These are phyloP conservation scores for Catenaria anguillulae DNA, from an alignment of 371 early-diverging fungal species.

Conservation along the genomic window DNA sequence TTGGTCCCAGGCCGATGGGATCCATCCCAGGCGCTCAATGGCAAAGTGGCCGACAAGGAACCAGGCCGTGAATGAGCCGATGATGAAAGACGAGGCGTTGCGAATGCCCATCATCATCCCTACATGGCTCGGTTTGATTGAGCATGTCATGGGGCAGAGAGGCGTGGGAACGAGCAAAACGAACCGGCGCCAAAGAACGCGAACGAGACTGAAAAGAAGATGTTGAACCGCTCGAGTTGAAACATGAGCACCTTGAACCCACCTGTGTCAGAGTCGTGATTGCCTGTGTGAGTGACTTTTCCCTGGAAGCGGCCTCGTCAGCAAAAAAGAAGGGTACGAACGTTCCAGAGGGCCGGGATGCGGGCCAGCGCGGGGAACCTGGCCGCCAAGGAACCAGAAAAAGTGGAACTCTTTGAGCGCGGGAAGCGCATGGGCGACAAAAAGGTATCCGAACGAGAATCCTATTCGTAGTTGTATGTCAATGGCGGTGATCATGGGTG, in stretches of 20 bases:
- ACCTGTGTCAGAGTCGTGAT: no score
- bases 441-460: background rate
- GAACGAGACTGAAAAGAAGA: background rate
- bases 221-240: background rate
- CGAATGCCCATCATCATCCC: constrained; percentile 2
- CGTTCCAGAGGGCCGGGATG: no score
- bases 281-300: no score
- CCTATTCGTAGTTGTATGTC: background rate
- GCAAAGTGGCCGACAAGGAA: background rate
- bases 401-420: background rate
- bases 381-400: background rate
- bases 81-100: background rate
- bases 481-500: no score
- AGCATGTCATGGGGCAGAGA: no score
- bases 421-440: background rate
- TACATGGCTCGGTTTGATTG: no score
- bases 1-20: background rate
- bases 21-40: background rate
- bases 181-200: background rate
- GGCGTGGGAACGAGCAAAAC: no score
- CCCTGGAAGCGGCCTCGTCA: no score
- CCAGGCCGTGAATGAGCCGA: background rate
- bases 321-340: no score
- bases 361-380: background rate
- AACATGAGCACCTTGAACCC: background rate